Evolutionary conservation across 805 yeast species (phyloP), one percentile per base, ranked within the genome.

Genomic region (Saturnispora quitensis): DNA sequence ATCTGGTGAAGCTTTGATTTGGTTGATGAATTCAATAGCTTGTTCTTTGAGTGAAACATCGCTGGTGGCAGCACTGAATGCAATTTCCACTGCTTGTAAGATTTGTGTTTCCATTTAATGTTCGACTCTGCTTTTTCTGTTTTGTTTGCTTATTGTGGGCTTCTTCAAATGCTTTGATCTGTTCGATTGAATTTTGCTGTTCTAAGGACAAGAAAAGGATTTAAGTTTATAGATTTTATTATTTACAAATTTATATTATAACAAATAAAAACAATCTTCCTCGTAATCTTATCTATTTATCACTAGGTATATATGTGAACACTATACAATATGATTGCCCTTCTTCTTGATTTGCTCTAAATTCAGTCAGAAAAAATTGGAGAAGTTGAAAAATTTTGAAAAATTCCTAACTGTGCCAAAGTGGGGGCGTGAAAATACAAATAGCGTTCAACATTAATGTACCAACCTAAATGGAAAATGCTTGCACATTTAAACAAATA

Each of bases 71-170:
- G 53, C 55, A 65, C 81, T 80, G 50, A 86, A 77, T 7, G 96
- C 96, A 56, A 89, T 80, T 56, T 80, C 82, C 46, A 90, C 93
- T 42, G 96, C 97, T 69, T 88, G 93, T 66, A 80, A 88, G 61
- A 90, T 84, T 72, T 89, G 95, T 56, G 61, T 45, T 47, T 69
- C 72, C 72, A 68, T 68, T 22, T 44, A 40, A 20, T 13, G 22
- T 8, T 3, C n/a, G 12, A 8, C 18, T 24, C 7, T 15, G 12
- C 15, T 31, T 12, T 12, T 31, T 31, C 9, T 31, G 13, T 31
- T 4, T 13, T 10, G 15, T 31, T 4, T 31, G 12, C 22, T 38
- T 17, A 38, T 5, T 12, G 22, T 17, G 12, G 20, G 20, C 13
- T 38, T 15, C 42, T 38, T 38, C 18, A 12, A n/a, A n/a, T 15